A percentile compares a stretch with the other conserved stretches of the same genome.
Conservation (phyloP, 2,329 filamentous ascomycete genomes). For the Venturia carpophila region DNA sequence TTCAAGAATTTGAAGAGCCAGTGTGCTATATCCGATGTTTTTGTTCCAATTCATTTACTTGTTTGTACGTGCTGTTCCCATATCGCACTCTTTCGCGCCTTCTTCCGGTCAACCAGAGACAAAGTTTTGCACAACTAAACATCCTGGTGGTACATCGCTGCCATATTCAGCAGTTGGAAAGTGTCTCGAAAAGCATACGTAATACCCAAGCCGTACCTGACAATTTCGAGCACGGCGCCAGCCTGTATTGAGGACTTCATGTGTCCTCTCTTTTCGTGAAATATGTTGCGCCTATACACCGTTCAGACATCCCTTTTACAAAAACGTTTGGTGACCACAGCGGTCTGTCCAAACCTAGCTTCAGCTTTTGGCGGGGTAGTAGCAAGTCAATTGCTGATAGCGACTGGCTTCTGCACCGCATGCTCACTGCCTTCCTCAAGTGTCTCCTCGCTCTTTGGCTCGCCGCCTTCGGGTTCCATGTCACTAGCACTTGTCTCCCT, state of each 20-base stretch:
- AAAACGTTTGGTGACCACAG: background rate
- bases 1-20: background rate
- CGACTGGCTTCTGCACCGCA: background rate
- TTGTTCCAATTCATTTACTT: background rate
- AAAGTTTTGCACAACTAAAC: background rate
- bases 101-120: too few species aligned
- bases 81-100: background rate
- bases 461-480: slow-evolving; percentile 26
- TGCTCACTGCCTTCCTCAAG: slow-evolving; percentile 17
- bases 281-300: slow-evolving; percentile 1
- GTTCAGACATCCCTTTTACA: background rate
- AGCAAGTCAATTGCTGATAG: slow-evolving; percentile 12
- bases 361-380: background rate
- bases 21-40: background rate
- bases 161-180: background rate
- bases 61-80: background rate
- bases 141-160: slow-evolving; percentile 5
- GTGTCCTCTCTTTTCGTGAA: background rate
- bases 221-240: background rate
- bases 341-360: background rate
- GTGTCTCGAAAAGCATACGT: background rate
- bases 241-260: background rate
- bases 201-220: slow-evolving; percentile 3
- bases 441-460: background rate
- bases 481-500: slow-evolving; percentile 64